Evolutionary conservation across 2,329 filamentous ascomycete species (phyloP), one percentile per base, ranked within the genome.

Genomic region (Calonectria henricotiae): DNA sequence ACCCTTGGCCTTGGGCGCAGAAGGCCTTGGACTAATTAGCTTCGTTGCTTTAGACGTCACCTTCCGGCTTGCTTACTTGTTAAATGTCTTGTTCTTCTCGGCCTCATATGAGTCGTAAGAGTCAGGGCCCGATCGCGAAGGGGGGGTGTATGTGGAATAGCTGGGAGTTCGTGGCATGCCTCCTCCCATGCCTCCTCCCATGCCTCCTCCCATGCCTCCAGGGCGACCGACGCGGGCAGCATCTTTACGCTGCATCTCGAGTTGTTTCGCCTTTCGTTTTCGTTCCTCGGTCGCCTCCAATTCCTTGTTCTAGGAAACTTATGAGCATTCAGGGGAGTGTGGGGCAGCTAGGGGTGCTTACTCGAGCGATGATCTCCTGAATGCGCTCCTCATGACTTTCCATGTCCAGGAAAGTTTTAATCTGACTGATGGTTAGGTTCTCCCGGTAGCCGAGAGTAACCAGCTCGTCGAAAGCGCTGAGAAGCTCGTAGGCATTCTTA

Each of bases 321-420:
- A 55, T 82, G 46, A 83, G 79, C 25, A 73, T 74, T 41, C 35
- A 66, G 9, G 12, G n/a, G 25, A 32, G 61, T 32, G 46, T 17
- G 13, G 13, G 9, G 15, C 25, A 49, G 12, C 17, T 15, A 20
- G 20, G 35, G 62, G 35, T 35, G 78, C 87, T 73, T 90, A 96
- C 93, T 82, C 94, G 89, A 72, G 95, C 94, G 80, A 98, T 98
- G 73, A 98, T 99, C 81, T 98, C 96, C 83, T 99, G 96, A 77
- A 99, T 98, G 81, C 96, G 92, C 88, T 99, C 96, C 85, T 99
- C 97, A 80, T 99, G 96, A 83, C 93, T 96, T 84, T 99, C 96
- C 96, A 99, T 99, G 81, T 98, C 97, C 76, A 99, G 84, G 88
- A 99, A 99, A 2, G 96, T 98, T 89, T 97, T 98, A 87, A 99